Conservation (phyloP, 768 basidiomycete species). For the Agaricus subrufescens region DNA sequence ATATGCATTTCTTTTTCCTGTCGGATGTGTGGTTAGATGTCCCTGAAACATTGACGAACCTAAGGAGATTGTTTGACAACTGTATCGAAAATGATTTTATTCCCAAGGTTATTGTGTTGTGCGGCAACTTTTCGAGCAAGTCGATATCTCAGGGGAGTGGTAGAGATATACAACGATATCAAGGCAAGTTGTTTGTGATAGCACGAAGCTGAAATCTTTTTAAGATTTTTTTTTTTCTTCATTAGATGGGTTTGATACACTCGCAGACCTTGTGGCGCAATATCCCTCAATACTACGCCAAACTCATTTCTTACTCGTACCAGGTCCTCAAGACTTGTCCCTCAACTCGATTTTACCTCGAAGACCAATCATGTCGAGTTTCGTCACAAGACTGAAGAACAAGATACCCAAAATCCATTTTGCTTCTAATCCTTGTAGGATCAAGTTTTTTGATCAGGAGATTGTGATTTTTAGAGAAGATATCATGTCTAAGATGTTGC, state of each 20-base stretch:
- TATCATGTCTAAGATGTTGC: conserved; percentile 87
- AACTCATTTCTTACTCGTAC: conserved; percentile 92
- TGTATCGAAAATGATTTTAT: conserved; percentile 84
- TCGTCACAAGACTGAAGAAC: conserved; percentile 62
- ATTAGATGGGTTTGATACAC: conserved; percentile 78
- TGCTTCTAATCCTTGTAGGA: conserved; percentile 87
- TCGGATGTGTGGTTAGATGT: conserved; percentile 97
- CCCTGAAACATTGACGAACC: conserved; percentile 71
- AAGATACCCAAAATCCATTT: conserved; percentile 81
- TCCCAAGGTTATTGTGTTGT: conserved; percentile 86
- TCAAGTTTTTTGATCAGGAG: conserved; percentile 95
- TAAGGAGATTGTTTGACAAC: conserved; percentile 85
- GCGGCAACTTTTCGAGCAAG: conserved; percentile 90
- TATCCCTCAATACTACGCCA: conserved; percentile 72
- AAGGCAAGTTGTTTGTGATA: conserved; percentile 45
- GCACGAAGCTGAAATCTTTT: background rate
- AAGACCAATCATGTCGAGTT: conserved; percentile 70
- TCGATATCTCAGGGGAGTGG: conserved; percentile 77
- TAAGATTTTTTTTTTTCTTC: no score
- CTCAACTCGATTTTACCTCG: conserved; percentile 80
- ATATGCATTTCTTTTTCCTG: conserved; percentile 86
- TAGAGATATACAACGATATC: conserved; percentile 77
- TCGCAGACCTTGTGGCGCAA: conserved; percentile 80
- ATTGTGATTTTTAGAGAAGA: conserved; percentile 93
- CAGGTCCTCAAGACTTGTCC: conserved; percentile 88